Percentiles rank a stretch among this genome's conserved stretches.
Evolutionary conservation across 257 asterid species (phyloP).

Genomic region (Coffea canephora): DNA sequence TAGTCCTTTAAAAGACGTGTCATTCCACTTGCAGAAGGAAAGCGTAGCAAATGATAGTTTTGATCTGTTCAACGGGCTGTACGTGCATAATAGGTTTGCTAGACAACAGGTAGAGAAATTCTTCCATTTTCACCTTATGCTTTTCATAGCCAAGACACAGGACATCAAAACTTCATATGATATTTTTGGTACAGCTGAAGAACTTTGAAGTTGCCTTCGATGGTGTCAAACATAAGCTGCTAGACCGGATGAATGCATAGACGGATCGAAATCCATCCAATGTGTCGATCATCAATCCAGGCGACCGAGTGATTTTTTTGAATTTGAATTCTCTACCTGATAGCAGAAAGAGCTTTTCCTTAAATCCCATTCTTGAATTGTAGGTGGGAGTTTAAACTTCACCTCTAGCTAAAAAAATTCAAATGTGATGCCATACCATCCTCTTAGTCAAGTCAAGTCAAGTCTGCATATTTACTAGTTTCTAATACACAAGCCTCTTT

Average conservation of each 20-base stretch:
- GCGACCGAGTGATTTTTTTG: neutral
- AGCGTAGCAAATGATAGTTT: slow-evolving; percentile 61
- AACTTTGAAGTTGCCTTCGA: slow-evolving; percentile 58
- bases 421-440: too few relatives aligned
- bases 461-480: too few relatives aligned
- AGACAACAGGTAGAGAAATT: slow-evolving; percentile 50
- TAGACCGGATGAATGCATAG: slow-evolving; percentile 34
- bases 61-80: slow-evolving; percentile 80
- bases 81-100: slow-evolving; percentile 71
- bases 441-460: too few relatives aligned
- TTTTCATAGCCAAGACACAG: neutral
- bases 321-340: too few relatives aligned
- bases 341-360: too few relatives aligned
- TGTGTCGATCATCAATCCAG: neutral
- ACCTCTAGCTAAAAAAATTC: too few relatives aligned
- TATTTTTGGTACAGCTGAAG: slow-evolving; percentile 42
- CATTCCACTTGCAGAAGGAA: slow-evolving; percentile 58
- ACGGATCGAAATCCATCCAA: slow-evolving; percentile 19
- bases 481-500: too few relatives aligned
- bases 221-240: slow-evolving; percentile 53
- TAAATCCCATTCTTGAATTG: too few relatives aligned
- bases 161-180: neutral
- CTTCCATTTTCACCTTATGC: neutral
- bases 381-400: too few relatives aligned
- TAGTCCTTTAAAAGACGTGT: neutral